Evolutionary conservation across 2,329 filamentous ascomycete genomes (phyloP).

Genomic region (Phoma sp.): DNA sequence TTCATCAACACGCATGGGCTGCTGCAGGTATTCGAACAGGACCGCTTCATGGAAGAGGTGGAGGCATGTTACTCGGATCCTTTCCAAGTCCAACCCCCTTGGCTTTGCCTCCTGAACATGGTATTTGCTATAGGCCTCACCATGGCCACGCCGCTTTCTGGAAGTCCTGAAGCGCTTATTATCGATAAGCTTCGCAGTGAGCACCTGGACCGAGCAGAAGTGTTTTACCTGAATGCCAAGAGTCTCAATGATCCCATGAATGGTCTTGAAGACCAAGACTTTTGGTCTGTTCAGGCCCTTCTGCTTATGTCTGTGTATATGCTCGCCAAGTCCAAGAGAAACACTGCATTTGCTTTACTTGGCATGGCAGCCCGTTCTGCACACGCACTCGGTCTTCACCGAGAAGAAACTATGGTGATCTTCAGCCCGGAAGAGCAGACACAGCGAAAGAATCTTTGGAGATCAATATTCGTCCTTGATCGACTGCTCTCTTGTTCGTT

Average conservation of each 20-base stretch:
- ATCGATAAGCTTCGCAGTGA: conserved; percentile 60
- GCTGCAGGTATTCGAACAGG: conserved; percentile 64
- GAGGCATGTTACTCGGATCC: conserved; percentile 63
- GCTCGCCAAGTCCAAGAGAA: conserved; percentile 66
- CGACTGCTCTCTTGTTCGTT: conserved; percentile 68
- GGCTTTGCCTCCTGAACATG: conserved; percentile 66
- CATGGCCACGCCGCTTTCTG: conserved; percentile 60
- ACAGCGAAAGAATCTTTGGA: conserved; percentile 66
- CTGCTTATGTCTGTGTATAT: conserved; percentile 70
- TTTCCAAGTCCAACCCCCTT: conserved; percentile 56
- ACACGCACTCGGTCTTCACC: conserved; percentile 67
- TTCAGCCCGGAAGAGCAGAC: conserved; percentile 57
- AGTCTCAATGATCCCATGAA: conserved; percentile 56
- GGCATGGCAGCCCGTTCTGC: conserved; percentile 68
- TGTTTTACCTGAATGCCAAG: conserved; percentile 68
- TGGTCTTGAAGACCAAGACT: conserved; percentile 66
- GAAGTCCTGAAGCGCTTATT: conserved; percentile 57
- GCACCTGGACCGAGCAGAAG: conserved; percentile 62
- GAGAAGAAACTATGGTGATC: conserved; percentile 64
- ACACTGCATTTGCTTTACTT: conserved; percentile 67
- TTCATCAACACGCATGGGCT: conserved; percentile 69
- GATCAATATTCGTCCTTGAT: conserved; percentile 69
- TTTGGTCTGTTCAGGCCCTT: conserved; percentile 70
- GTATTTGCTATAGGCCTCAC: conserved; percentile 69
- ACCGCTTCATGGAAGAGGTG: conserved; percentile 57